Percentiles rank a stretch among this genome's conserved stretches.
phyloP scores from a whole-genome alignment of 225 moss, liverwort and hornwort species.

The Marchantia polymorpha region DNA sequence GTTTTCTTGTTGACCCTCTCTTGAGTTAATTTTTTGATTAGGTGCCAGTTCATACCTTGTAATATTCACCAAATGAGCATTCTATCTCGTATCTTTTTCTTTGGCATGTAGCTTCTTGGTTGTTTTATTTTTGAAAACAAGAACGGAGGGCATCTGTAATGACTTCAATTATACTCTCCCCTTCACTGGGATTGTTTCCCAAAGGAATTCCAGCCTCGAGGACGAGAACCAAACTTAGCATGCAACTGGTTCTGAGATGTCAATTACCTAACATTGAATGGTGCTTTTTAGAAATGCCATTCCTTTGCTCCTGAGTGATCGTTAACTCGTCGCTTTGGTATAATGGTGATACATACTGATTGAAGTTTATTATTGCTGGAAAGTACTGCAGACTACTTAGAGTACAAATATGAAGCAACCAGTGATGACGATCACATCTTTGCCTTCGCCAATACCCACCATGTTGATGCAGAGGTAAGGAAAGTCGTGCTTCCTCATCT shows the following conservation, averaged over 20 bases:
- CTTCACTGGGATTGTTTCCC: conserved; percentile 9
- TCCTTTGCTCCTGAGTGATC: neutral
- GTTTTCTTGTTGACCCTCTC: too few relatives aligned
- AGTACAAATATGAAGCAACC: conserved; percentile 16
- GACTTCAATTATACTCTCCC: conserved; percentile 12
- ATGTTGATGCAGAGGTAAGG: conserved; percentile 26
- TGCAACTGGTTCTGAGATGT: conserved; percentile 24
- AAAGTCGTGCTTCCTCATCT: neutral
- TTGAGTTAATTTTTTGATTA: too few relatives aligned
- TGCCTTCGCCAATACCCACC: conserved; percentile 32
- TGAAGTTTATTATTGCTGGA: neutral
- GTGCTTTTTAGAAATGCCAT: neutral
- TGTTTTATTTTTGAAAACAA: neutral
- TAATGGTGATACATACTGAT: neutral
- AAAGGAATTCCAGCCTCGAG: neutral
- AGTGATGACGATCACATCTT: conserved; percentile 35
- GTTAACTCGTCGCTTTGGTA: too few relatives aligned
- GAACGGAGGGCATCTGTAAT: conserved; percentile 10
- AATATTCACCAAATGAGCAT: too few relatives aligned
- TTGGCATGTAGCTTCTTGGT: neutral
- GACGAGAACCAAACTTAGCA: conserved; percentile 8
- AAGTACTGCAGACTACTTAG: conserved; percentile 20
- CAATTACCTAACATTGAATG: neutral
- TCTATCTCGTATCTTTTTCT: too few relatives aligned
- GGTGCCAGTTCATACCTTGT: too few relatives aligned